phyloP scores from a whole-genome alignment of 345 rosid species.

The Capsella bursapastoris region DNA sequence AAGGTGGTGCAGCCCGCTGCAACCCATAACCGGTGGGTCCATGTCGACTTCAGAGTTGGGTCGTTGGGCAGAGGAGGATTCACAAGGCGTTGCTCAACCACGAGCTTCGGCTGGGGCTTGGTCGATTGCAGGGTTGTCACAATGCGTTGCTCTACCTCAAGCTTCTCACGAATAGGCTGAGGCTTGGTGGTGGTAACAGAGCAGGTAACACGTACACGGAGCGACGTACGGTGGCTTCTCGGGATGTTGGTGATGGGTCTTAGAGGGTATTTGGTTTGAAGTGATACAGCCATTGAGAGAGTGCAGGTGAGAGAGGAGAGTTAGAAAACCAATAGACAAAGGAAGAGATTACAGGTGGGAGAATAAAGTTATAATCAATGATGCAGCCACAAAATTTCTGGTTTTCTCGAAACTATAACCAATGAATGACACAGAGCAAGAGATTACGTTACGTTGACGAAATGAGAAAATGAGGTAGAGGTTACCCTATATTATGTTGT shows the following conservation, averaged over 20 bases:
- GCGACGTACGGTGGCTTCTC: conserved; percentile 2
- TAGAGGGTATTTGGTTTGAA: conserved; percentile 51
- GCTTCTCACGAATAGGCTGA: conserved; percentile 40
- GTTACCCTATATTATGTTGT: conserved; percentile 28
- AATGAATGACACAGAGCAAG: conserved; percentile 14
- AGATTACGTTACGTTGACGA: conserved; percentile 1
- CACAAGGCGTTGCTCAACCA: conserved; percentile 34
- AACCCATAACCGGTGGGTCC: conserved; percentile 78
- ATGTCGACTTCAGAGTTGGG: conserved; percentile 58
- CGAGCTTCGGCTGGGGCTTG: conserved; percentile 36
- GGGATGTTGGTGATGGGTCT: conserved; percentile 36
- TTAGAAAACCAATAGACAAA: no score
- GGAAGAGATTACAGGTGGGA: not conserved
- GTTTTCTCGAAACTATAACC: conserved; percentile 1
- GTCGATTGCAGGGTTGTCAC: conserved; percentile 57
- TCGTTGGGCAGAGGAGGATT: conserved; percentile 52
- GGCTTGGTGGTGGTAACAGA: conserved; percentile 51
- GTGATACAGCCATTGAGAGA: conserved; percentile 58
- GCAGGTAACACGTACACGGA: conserved; percentile 33
- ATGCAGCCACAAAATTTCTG: not conserved
- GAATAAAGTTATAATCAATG: not conserved
- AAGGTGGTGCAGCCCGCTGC: conserved; percentile 71
- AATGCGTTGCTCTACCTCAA: conserved; percentile 28
- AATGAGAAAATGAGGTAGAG: not conserved
- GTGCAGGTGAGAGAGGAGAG: not conserved